Conservation (phyloP, 1,139 yeast genomes). For the Yamadazyma oceani region DNA sequence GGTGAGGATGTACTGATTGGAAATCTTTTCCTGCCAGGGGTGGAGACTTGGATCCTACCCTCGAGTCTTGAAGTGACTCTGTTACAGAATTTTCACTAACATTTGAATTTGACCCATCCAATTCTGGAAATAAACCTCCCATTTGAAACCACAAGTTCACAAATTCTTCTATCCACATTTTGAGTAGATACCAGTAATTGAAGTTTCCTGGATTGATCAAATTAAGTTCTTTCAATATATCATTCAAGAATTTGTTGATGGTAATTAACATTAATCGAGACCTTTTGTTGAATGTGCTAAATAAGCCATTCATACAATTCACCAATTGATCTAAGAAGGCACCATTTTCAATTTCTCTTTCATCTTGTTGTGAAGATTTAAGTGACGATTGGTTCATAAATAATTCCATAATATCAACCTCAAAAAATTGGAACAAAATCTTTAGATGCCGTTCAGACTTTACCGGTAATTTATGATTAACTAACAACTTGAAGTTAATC, state of each 20-base stretch:
- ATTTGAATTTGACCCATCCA: neutral
- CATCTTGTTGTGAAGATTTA: neutral
- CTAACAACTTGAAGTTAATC: conserved; percentile 1
- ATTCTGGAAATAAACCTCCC: conserved; percentile 6
- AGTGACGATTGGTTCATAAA: neutral
- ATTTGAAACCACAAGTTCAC: conserved; percentile 9
- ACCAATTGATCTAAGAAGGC: neutral
- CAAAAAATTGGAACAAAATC: neutral
- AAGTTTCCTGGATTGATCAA: conserved; percentile 2
- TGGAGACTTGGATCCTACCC: too few species aligned
- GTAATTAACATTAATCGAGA: neutral
- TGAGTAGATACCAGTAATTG: conserved; percentile 3
- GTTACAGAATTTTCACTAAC: neutral
- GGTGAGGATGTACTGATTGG: too few species aligned
- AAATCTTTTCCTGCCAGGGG: too few species aligned
- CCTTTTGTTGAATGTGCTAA: neutral
- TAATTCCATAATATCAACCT: neutral
- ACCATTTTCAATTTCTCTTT: neutral
- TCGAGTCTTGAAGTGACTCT: too few species aligned
- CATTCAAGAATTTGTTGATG: conserved; percentile 1
- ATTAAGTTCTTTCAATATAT: conserved; percentile 1
- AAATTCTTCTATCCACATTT: conserved; percentile 11
- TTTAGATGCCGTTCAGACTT: conserved; percentile 1
- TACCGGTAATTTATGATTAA: conserved; percentile 4
- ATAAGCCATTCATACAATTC: neutral